phyloP scores from a whole-genome alignment of 1,284 basidiomycete species.

The Ceratorhiza oryzae-sativae region DNA sequence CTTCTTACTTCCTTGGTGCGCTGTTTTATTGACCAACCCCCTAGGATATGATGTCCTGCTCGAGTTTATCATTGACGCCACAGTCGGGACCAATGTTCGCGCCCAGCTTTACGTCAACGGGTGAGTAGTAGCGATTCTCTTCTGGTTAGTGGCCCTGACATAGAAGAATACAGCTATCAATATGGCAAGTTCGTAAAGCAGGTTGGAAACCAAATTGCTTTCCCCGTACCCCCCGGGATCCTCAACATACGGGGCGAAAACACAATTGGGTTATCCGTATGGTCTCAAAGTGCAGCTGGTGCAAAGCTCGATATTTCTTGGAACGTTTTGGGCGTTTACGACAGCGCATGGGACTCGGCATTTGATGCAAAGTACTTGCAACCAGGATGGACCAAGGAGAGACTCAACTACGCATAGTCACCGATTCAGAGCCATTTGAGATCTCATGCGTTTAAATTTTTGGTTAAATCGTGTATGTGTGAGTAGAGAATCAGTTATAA shows the following conservation, averaged over 20 bases:
- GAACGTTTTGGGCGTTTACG: conserved; percentile 38
- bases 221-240: conserved; percentile 42
- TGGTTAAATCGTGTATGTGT: no score
- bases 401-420: conserved; percentile 16
- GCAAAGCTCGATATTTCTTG: conserved; percentile 35
- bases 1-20: neutral
- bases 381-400: conserved; percentile 25
- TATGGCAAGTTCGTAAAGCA: conserved; percentile 41
- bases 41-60: conserved; percentile 35
- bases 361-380: conserved; percentile 33
- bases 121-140: neutral
- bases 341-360: conserved; percentile 35
- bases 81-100: conserved; percentile 37
- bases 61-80: conserved; percentile 35
- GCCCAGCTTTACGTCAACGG: conserved; percentile 44
- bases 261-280: conserved; percentile 41
- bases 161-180: conserved; percentile 38
- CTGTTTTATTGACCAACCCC: neutral
- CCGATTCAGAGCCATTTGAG: neutral
- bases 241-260: conserved; percentile 40
- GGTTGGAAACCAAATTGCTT: conserved; percentile 42
- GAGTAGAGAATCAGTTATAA: no score
- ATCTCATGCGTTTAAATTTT: neutral
- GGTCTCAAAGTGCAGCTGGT: conserved; percentile 35
- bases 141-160: neutral